phyloP scores from a whole-genome alignment of 306 rosid species.

The Canavalia gladiata region DNA sequence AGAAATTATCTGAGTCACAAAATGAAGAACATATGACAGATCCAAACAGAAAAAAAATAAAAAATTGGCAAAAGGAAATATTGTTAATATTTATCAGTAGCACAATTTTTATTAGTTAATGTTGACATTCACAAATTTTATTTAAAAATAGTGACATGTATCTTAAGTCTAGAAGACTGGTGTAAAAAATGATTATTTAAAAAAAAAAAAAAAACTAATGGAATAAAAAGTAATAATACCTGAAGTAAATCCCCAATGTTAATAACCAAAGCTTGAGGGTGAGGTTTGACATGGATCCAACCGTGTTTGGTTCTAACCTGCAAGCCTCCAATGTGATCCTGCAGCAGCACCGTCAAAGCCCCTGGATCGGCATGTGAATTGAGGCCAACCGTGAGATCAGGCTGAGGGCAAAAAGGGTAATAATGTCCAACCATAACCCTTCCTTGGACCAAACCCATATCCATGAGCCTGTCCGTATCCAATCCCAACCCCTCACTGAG shows the following conservation, averaged over 20 bases:
- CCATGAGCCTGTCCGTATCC: slow-evolving; percentile 37
- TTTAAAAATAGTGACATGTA: too few species aligned
- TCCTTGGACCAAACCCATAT: slow-evolving; percentile 47
- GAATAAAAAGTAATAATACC: slow-evolving; percentile 43
- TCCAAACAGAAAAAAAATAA: neutral
- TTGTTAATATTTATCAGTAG: too few species aligned
- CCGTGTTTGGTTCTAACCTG: slow-evolving; percentile 63
- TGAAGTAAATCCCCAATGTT: slow-evolving; percentile 88
- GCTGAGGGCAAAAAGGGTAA: slow-evolving; percentile 68
- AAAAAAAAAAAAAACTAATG: too few species aligned
- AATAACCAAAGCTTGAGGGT: slow-evolving; percentile 76
- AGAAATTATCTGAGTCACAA: slow-evolving; percentile 58
- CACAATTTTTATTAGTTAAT: too few species aligned
- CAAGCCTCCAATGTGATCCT: slow-evolving; percentile 87
- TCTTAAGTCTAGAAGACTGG: too few species aligned
- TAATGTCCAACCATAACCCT: slow-evolving; percentile 57
- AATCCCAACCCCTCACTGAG: slow-evolving; percentile 66
- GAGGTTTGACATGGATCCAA: slow-evolving; percentile 81
- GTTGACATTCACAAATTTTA: too few species aligned
- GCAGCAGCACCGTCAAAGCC: slow-evolving; percentile 65
- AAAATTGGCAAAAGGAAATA: neutral
- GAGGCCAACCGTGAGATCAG: slow-evolving; percentile 73
- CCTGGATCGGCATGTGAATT: slow-evolving; percentile 86
- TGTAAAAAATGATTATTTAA: too few species aligned
- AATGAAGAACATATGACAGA: neutral